Conservation (phyloP, 2,329 filamentous ascomycete genomes). For the Ceratocystis lukuohia region DNA sequence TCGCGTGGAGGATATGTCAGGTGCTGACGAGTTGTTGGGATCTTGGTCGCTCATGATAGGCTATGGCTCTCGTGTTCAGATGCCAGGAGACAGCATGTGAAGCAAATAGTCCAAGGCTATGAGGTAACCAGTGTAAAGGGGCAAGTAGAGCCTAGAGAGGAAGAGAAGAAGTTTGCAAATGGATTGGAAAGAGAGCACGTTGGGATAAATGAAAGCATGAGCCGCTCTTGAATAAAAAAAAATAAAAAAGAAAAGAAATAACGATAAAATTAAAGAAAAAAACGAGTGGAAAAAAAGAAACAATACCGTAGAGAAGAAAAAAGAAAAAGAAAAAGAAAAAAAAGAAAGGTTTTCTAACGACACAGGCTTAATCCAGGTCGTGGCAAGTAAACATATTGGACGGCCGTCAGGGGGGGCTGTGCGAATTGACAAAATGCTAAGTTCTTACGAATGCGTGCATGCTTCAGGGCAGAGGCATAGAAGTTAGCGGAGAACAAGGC, state of each 20-base stretch:
- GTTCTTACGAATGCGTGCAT: neutral
- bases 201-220: slow-evolving; percentile 10
- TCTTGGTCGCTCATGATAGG: slow-evolving; percentile 15
- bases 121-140: neutral
- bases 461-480: neutral
- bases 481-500: neutral
- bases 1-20: neutral
- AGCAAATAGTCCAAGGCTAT: neutral
- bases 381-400: neutral
- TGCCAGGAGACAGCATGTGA: slow-evolving; percentile 1
- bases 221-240: neutral
- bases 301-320: neutral
- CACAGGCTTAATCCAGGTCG: neutral
- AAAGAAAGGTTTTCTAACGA: neutral
- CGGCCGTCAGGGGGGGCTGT: neutral
- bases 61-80: neutral
- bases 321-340: neutral
- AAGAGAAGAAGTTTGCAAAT: neutral
- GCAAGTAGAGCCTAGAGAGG: neutral
- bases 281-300: neutral
- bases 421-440: neutral
- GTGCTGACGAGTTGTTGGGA: slow-evolving; percentile 6
- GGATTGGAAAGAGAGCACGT: neutral
- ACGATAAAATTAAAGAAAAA: neutral
- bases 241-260: neutral